A percentile compares a stretch with the other conserved stretches of the same genome.
These are phyloP conservation scores for Trichophyton simii DNA, from an alignment of 2,329 filamentous ascomycete genomes.

Conservation along the genomic window DNA sequence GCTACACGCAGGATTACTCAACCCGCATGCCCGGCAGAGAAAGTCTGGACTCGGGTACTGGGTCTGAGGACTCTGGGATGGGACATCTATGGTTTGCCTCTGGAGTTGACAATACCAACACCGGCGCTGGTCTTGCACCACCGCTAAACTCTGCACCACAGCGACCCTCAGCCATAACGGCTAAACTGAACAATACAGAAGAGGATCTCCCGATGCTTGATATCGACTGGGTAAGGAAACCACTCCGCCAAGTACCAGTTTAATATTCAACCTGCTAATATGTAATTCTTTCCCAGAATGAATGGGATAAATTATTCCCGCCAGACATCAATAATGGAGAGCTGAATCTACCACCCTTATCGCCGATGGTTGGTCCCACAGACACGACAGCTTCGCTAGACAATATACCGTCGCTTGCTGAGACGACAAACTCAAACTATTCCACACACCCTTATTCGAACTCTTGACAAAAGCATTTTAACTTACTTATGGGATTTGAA, in stretches of 20 bases:
- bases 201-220: conserved; percentile 34
- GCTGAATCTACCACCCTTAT: conserved; percentile 32
- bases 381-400: neutral
- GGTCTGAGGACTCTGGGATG: conserved; percentile 11
- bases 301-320: conserved; percentile 28
- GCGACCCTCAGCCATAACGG: neutral
- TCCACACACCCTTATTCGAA: neutral
- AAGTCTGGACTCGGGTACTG: conserved; percentile 11
- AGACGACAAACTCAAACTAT: neutral
- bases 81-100: conserved; percentile 13
- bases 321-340: conserved; percentile 42
- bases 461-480: neutral
- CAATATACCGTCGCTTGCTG: neutral
- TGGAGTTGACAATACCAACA: conserved; percentile 4
- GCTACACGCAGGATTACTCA: neutral
- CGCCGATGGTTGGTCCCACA: neutral
- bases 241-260: neutral
- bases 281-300: conserved; percentile 14
- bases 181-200: conserved; percentile 4
- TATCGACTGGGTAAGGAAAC: conserved; percentile 53
- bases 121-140: conserved; percentile 12
- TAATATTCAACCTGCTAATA: neutral
- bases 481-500: no score
- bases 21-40: conserved; percentile 1
- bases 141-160: conserved; percentile 7